Conservation (phyloP, 1,284 basidiomycete species). For the Apiotrichum montevideense region DNA sequence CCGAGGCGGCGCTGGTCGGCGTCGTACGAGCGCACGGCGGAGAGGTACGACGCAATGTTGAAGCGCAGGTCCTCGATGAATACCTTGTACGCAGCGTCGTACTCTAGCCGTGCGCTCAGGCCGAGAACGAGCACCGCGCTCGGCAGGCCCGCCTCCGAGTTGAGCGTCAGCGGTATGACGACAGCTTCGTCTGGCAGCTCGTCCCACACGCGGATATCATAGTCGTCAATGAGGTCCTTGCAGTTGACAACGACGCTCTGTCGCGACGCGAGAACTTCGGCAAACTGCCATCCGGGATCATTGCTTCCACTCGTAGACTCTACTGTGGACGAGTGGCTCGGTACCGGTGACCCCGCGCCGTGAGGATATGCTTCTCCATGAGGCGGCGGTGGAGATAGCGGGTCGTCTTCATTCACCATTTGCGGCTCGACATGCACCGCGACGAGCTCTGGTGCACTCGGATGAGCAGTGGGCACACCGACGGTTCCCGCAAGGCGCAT, state of each 20-base stretch:
- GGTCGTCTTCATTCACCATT: too few relatives aligned
- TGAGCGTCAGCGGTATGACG: constrained; percentile 43
- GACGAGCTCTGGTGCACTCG: constrained; percentile 17
- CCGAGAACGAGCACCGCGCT: constrained; percentile 44
- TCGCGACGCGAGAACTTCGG: constrained; percentile 30
- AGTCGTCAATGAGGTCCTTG: constrained; percentile 28
- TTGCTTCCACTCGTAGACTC: not conserved
- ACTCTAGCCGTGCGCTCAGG: constrained; percentile 37
- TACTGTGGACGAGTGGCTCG: not conserved
- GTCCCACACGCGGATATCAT: constrained; percentile 41
- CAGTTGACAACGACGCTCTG: constrained; percentile 39
- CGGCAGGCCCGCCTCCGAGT: constrained; percentile 37
- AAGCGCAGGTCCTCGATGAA: constrained; percentile 21
- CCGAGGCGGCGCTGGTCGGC: constrained; percentile 36
- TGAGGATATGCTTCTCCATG: not conserved
- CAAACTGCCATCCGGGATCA: constrained; percentile 33
- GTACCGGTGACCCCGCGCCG: not conserved
- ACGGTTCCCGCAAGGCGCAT: constrained; percentile 22
- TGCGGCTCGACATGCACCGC: not conserved
- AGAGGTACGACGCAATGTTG: constrained; percentile 14
- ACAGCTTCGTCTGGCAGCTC: constrained; percentile 42
- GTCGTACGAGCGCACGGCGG: constrained; percentile 23
- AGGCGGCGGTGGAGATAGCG: not conserved
- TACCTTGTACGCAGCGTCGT: constrained; percentile 22
- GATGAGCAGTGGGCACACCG: constrained; percentile 37